Evolutionary conservation across 306 rosid species (phyloP).

Genomic region (Pueraria montana): DNA sequence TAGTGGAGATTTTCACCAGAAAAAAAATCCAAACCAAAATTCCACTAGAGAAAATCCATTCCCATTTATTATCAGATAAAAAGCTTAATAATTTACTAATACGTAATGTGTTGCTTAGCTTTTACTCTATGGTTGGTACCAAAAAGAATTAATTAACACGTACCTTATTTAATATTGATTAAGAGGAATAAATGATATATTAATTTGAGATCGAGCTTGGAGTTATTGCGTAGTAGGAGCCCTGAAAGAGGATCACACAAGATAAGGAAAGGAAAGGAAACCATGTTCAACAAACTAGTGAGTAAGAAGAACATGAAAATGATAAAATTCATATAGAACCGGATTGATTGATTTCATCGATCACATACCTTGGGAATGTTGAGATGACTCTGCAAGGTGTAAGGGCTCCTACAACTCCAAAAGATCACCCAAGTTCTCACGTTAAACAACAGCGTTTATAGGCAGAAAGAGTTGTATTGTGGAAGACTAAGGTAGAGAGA

Average conservation of each 20-base stretch:
- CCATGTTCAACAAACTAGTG: conserved; percentile 1
- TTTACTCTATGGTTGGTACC: conserved; percentile 32
- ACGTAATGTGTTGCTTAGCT: neutral
- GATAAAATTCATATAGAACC: too few relatives aligned
- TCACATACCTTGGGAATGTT: conserved; percentile 46
- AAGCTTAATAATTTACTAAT: neutral
- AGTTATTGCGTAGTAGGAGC: conserved; percentile 51
- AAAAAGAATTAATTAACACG: neutral
- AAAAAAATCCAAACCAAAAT: too few relatives aligned
- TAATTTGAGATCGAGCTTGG: conserved; percentile 34
- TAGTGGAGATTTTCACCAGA: too few relatives aligned
- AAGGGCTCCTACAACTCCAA: conserved; percentile 57
- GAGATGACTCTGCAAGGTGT: conserved; percentile 31
- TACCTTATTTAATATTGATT: conserved; percentile 40
- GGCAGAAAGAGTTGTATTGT: neutral
- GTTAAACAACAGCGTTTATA: conserved; percentile 38
- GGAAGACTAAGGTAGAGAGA: neutral
- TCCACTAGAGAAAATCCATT: too few relatives aligned
- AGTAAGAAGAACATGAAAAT: neutral
- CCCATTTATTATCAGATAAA: neutral
- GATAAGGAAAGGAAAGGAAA: conserved; percentile 23
- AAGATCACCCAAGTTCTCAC: conserved; percentile 24
- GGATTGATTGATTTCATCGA: neutral
- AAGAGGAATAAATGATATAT: conserved; percentile 9
- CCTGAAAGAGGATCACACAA: conserved; percentile 48